Percentiles rank a stretch among this genome's conserved stretches.
phyloP scores from a whole-genome alignment of 768 basidiomycete genomes.

The Zangia roseola region DNA sequence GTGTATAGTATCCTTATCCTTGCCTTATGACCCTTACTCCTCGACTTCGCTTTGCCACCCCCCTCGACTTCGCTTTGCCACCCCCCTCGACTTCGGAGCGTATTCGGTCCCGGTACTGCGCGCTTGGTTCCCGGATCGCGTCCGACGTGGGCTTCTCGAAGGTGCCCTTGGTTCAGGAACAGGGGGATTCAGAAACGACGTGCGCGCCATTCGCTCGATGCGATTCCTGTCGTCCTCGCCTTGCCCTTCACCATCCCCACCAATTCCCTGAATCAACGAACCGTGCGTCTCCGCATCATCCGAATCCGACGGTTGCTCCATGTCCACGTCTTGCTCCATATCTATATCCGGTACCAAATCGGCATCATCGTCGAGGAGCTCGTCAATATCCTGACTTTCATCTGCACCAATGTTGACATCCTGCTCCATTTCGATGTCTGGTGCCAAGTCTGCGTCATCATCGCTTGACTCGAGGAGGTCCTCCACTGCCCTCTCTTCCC shows the following conservation, averaged over 20 bases:
- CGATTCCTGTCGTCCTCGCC: constrained; percentile 9
- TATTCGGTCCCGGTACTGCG: background rate
- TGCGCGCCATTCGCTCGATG: constrained; percentile 15
- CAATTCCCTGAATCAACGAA: constrained; percentile 4
- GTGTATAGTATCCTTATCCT: no score
- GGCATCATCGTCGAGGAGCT: background rate
- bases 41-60: constrained; percentile 8
- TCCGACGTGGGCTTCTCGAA: constrained; percentile 3
- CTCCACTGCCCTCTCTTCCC: constrained; percentile 26
- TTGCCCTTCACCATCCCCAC: background rate
- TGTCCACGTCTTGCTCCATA: constrained; percentile 8
- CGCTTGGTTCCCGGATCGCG: constrained; percentile 3
- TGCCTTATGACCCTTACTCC: constrained; percentile 7
- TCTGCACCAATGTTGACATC: no score
- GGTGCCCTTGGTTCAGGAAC: background rate
- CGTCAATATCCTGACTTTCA: background rate
- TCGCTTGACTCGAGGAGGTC: constrained; percentile 14
- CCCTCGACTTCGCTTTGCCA: constrained; percentile 13
- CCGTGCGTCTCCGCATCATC: constrained; percentile 31
- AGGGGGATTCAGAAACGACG: background rate
- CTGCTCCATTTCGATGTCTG: no score
- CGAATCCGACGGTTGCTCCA: constrained; percentile 22
- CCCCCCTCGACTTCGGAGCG: constrained; percentile 17
- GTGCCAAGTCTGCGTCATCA: background rate
- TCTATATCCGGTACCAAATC: background rate